Base-by-base conservation (phyloP, 176 grass and related monocot species). In the Elaeis guineensis region DNA sequence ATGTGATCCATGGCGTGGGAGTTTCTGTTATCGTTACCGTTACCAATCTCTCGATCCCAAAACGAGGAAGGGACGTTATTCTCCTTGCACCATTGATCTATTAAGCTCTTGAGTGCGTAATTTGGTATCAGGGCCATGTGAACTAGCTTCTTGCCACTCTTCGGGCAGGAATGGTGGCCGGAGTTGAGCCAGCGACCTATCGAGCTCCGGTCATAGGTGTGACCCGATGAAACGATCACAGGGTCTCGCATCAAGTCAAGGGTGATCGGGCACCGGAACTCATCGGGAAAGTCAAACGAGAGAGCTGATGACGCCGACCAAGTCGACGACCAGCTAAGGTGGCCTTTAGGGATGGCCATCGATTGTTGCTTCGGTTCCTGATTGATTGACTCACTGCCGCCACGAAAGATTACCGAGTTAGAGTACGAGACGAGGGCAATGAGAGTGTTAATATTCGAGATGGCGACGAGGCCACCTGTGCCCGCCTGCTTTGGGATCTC, bases 231-330 rank as follows among this genome's bases (percentile, higher is more conserved):
- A 19, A 73, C 25, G 25, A 73, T 50, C 25, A 73, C 59, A 4
- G 70, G 70, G 59, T 73, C 70, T 12, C 59, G 58, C 70, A 73
- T 73, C 59, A 73, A 30, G 24, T 63, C 70, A 14, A 73, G 70
- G 16, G 50, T 54, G 5, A 63, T 73, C 19, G 70, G 58, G 70
- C 70, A 73, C 19, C 59, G 48, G 59, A 73, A 73, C 6, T 73
- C 70, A 17, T 16, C 50, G 19, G 25, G 70, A 26, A 73, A 17
- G 14, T 51, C 16, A 6, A 35, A 59, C 0, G 35, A 44, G 35
- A 12, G 9, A 12, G 11, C 35, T 44, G 35, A 44, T 14, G 35
- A 44, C 35, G 35, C 35, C 11, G 11, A 44, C 35, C 35, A 44
- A 12, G 35, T 44, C 11, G 35, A 44, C 35, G 35, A 44, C 11